Evolutionary conservation across 805 yeast genomes (phyloP).

Genomic region (Clavispora carvajalis): DNA sequence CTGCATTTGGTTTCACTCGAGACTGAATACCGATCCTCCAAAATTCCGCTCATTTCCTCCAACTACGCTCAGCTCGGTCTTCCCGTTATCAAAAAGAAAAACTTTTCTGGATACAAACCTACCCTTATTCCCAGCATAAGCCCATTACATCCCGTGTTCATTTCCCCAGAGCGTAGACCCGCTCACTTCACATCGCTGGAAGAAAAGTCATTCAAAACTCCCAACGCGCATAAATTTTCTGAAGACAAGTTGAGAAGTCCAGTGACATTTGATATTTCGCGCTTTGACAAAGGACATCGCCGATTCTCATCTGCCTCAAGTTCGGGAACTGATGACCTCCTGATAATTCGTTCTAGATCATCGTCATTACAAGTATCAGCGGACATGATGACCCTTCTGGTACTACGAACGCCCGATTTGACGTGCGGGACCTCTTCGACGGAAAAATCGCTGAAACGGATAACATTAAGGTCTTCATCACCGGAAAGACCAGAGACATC

Average conservation of each 20-base stretch:
- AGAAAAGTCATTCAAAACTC: background rate
- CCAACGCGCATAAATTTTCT: background rate
- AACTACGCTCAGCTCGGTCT: conserved; percentile 17
- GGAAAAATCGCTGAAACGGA: conserved; percentile 1
- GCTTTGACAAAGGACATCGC: background rate
- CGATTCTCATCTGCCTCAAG: background rate
- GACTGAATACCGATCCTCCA: conserved; percentile 6
- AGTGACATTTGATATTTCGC: conserved; percentile 5
- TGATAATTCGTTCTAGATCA: background rate
- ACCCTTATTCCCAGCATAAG: conserved; percentile 26
- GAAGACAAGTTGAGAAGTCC: conserved; percentile 6
- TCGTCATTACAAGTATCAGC: background rate
- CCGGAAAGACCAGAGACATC: conserved; percentile 34
- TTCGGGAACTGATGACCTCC: background rate
- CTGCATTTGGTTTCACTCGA: background rate
- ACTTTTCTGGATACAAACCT: conserved; percentile 2
- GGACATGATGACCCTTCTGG: conserved; percentile 10
- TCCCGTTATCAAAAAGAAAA: conserved; percentile 22
- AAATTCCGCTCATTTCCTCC: conserved; percentile 23
- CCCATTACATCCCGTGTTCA: conserved; percentile 27
- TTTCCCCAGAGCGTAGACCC: conserved; percentile 12
- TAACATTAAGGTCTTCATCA: conserved; percentile 20
- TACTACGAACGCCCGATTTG: conserved; percentile 16
- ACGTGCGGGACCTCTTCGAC: conserved; percentile 4
- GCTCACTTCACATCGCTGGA: conserved; percentile 7